Evolutionary conservation across 2,329 filamentous ascomycete species (phyloP), one percentile per base, ranked within the genome.

Genomic region (Penicillium fuscoglaucum): DNA sequence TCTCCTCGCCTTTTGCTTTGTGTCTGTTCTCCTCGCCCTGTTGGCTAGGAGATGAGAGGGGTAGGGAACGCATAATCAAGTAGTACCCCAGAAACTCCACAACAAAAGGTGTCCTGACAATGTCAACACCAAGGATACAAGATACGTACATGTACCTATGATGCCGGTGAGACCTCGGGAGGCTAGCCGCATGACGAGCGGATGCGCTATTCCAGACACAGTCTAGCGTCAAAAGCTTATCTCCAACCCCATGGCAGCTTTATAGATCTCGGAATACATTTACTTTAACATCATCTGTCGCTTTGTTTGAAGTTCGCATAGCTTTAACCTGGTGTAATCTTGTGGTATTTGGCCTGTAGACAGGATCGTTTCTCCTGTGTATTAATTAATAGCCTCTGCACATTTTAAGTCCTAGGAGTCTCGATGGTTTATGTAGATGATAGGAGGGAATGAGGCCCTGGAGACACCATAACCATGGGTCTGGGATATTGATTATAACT

Each of bases 201-300:
- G 48, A 39, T 29, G 10, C 24, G 35, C 48, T 39, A 50, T 26
- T 19, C 48, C 33, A 17, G 39, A 28, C 33, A 19, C 6, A 21
- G 48, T 50, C 24, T 50, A 40, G 48, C 33, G 21, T 39, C 21
- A 15, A 28, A 39, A 50, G 33, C 48, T 50, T 50, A 50, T 39
- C 33, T 50, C 10, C 24, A 40, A 28, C 17, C 5, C 13, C 1
- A 7, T 17, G 4, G 7, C 44, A 21, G 19, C 19, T 33, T 33
- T 10, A 33, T 33, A 47, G 29, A 47, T 48, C 7, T 13, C 28
- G 4, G 12, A 47, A 33, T 15, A 10, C 15, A 21, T 17, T 9
- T 17, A 47, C 12, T 33, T 31, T 7, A 12, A 45, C 12, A 33
- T n/a, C 10, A 13, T 9, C 19, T 33, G n/a, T 15, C n/a, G 8